Base-by-base conservation (phyloP, 768 basidiomycete genomes). In the Lactifluus piperatus region DNA sequence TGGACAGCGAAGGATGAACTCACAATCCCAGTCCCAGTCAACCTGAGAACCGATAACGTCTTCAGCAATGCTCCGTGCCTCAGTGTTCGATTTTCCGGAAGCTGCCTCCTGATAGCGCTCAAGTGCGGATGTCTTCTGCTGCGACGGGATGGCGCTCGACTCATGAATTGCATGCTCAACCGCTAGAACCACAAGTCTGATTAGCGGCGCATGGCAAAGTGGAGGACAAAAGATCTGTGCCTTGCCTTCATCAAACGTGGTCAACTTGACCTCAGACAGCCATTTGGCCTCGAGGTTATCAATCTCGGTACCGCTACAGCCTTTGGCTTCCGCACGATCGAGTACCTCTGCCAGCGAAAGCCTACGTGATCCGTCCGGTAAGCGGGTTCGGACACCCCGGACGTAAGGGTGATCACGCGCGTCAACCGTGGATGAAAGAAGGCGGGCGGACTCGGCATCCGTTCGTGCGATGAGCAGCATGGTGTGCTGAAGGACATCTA, bases 381-480 rank as follows among this genome's bases (percentile, higher is more conserved):
- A 51, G 65, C 77, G 65, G 70, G 72, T 2, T 72, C 72, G 80
- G 2, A 85, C 87, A 7, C 86, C 88, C 27, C 80, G 67, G 57
- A 91, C 83, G 70, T 81, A 86, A 63, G 86, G 83, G 57, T 95
- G 91, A 73, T 97, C 94, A 30, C 78, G 76, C 48, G 81, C 71
- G 68, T 97, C 94, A 30, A 95, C 78, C 51, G 85, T 91, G 24
- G 87, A 88, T 6, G 88, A 87, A 57, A 97, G 78, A 36, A 95
- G 81, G 70, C 84, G 87, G 45, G 81, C 91, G 18, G 86, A 88
- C 71, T 95, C 91, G 22, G 93, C 85, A 70, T 97, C 94, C 1
- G 94, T 94, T 51, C 94, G 85, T 11, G 93, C 93, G 60, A 97
- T 91, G 62, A 93, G 73, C 41, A 93, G 80, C 84, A 91, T 90